Evolutionary conservation across 306 rosid genomes (phyloP), one percentile per base, ranked within the genome.

Genomic region (Comarum palustre): DNA sequence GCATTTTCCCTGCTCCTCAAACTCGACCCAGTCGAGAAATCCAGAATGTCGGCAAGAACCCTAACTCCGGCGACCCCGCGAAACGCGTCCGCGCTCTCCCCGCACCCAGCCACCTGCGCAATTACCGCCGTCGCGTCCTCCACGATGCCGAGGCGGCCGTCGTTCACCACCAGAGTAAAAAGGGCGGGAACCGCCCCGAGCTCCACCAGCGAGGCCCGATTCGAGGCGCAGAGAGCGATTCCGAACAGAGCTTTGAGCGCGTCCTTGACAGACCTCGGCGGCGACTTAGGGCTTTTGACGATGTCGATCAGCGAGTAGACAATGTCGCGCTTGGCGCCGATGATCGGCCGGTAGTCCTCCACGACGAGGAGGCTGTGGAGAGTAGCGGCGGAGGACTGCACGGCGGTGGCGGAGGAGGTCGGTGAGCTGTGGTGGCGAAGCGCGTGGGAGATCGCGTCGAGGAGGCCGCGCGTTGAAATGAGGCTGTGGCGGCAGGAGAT

Each of bases 121-220:
- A 94, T 73, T 20, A 94, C 99, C 20, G 99, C 99, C 27, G 99
- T 87, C 0, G 95, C 86, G 20, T 94, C 99, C 79, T 94, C 99
- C 24, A 89, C 85, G 24, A 94, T 80, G 47, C 99, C 99, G 0
- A 82, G 77, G 55, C 90, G 73, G 5, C 89, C 84, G 25, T 84
- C 99, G 82, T 83, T 83, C 2, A 81, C 63, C 0, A 89, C 76
- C 2, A 89, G 57, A 0, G 87, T 68, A 46, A 94, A 94, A 1
- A 94, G 81, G 38, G 88, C 84, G 9, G 91, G 86, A 12, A 90
- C 86, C 10, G 65, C 92, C 19, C 96, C 88, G 42, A 94, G 83
- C 5, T 86, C 82, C 4, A 94, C 60, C 81, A 89, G 57, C 1
- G 91, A 79, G 9, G 57, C 25, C 32, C 97, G 86, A 61, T 94